Base-by-base conservation (phyloP, 192 early-diverging fungal species). In the Podila horticola region DNA sequence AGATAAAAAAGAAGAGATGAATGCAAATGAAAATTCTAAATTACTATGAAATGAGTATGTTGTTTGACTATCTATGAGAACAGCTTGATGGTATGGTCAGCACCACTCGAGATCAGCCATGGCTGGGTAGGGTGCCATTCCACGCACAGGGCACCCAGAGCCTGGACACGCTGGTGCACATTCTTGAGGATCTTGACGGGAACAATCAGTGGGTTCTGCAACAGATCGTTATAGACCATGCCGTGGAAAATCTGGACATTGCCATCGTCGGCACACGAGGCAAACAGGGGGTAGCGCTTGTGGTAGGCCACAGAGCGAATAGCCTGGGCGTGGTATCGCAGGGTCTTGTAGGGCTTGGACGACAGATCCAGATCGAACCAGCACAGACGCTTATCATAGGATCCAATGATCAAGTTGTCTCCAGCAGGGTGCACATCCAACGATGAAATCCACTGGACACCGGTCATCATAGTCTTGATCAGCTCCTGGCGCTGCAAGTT, bases 361-460 rank as follows among this genome's bases (percentile, higher is more conserved):
- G 93, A 93, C 64, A 99, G 86, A 84, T 99, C 98, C 79, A 97
- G 85, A 83, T 99, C 98, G 72, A 98, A 99, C 98, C 98, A 99
- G 67, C 93, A 92, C 31, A 98, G 88, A 61, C 93, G 93, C 82
- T 95, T 96, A 73, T 99, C 98, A 72, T 96, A 99, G 22, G 92
- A 95, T 45, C 98, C 98, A 66, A 98, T 90, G 62, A 99, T 93
- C 62, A 99, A 83, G 85, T 99, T 96, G 75, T 99, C 97, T 72
- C 97, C 98, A 69, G 86, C 89, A 33, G 98, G 96, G 81, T 99
- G 98, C 52, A 98, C 81, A 77, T 97, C 96, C 73, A 99, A 84
- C 74, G 91, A 93, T 20, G 98, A 98, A 57, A 99, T 96, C 98
- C 97, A 98, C 83, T 95, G 94, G 66, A 92, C 92, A 22, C 93